Base-by-base conservation (phyloP, 2,329 filamentous ascomycete species). In the Exserohilum turcica region DNA sequence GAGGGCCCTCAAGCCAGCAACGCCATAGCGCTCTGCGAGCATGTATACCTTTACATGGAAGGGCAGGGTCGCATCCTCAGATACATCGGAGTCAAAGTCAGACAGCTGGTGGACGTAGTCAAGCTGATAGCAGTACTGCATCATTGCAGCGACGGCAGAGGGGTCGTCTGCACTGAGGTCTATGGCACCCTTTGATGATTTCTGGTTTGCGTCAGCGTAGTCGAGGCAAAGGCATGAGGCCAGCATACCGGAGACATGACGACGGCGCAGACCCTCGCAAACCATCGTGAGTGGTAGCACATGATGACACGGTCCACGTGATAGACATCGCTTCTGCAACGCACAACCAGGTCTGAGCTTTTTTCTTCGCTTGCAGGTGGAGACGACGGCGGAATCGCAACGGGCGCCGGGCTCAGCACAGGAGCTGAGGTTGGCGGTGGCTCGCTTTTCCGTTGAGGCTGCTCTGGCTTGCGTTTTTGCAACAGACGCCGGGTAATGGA, bases 41-140 rank as follows among this genome's bases (percentile, higher is more conserved):
- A 70, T 61, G 37, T 65, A 70, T 0, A 70, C 59, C 18, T 70
- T 62, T 18, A 70, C 61, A 29, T 71, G 68, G 27, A 63, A 64
- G 31, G 54, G 54, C 3, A 70, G 52, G 9, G 67, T 60, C 16
- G 60, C 57, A 5, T 63, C 60, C 15, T 61, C 60, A 31, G 67
- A 63, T 19, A 63, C 59, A 12, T 54, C 49, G 9, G 53, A 39
- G 33, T 63, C 64, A 1, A 59, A 43, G 27, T 59, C 56, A n/a
- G 61, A 16, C 16, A 64, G 51, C 16, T 58, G 63, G 37, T 72
- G 67, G 43, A 46, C 60, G 35, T 72, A 70, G 40, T 71, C 66
- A 19, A 71, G 52, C 19, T 68, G 64, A 35, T 72, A 72, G 44
- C 62, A 68, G 42, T 70, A 72, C 39, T 70, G 67, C 48, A 72